Evolutionary conservation across 352 stramenopile species (phyloP).

Genomic region (Phytophthora pisi): DNA sequence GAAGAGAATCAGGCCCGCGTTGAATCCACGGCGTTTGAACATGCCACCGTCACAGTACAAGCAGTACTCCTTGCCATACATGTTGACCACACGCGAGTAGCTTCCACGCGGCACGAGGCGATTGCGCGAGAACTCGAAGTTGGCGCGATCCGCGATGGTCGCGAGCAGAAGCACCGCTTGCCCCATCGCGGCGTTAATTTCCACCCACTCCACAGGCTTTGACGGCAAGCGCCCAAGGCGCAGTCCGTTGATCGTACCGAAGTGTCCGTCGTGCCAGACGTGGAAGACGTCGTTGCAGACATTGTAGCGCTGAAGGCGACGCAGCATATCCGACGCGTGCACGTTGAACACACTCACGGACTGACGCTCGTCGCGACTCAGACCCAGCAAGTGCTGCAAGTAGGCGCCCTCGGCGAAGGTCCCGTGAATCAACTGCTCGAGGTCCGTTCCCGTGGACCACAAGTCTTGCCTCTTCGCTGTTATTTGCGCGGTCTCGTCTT

Average conservation of each 20-base stretch:
- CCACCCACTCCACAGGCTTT: constrained; percentile 87
- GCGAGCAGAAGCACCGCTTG: constrained; percentile 85
- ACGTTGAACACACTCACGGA: constrained; percentile 78
- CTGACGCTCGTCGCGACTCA: constrained; percentile 79
- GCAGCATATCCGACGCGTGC: constrained; percentile 82
- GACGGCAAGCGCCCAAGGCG: constrained; percentile 81
- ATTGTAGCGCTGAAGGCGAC: constrained; percentile 83
- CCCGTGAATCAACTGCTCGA: constrained; percentile 73
- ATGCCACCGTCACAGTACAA: constrained; percentile 84
- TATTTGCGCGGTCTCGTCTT: constrained; percentile 63
- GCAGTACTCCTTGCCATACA: constrained; percentile 85
- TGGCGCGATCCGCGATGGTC: constrained; percentile 81
- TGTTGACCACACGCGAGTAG: constrained; percentile 86
- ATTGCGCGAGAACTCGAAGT: constrained; percentile 87
- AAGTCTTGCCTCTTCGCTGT: constrained; percentile 65
- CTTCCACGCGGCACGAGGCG: constrained; percentile 83
- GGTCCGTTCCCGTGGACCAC: constrained; percentile 73
- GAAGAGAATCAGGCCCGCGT: constrained; percentile 91
- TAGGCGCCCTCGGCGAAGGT: constrained; percentile 80
- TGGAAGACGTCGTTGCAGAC: constrained; percentile 92
- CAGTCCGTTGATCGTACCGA: constrained; percentile 90
- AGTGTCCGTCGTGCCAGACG: constrained; percentile 91
- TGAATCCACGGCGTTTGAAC: constrained; percentile 91
- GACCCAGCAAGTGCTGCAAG: constrained; percentile 72
- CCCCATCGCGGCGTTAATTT: constrained; percentile 90